Percentiles rank a stretch among this genome's conserved stretches.
Evolutionary conservation across 2,329 filamentous ascomycete genomes (phyloP).

Genomic region (Aspergillus sp.): DNA sequence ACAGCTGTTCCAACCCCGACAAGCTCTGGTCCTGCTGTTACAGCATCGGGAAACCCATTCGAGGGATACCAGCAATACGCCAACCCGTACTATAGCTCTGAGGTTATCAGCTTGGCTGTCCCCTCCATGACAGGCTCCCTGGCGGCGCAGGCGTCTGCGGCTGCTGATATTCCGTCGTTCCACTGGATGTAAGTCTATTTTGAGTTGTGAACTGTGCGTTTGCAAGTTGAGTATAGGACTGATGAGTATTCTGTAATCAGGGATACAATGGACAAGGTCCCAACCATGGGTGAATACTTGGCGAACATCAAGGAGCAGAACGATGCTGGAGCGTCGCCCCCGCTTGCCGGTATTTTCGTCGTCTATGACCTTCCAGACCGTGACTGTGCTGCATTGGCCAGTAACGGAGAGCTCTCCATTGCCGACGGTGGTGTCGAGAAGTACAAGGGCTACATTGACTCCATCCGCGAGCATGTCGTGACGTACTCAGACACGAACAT

Average conservation of each 20-base stretch:
- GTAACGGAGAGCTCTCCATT: conserved; percentile 62
- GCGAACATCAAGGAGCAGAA: conserved; percentile 50
- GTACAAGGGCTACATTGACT: conserved; percentile 57
- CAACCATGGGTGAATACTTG: conserved; percentile 49
- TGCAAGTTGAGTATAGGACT: not conserved
- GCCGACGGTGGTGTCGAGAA: conserved; percentile 52
- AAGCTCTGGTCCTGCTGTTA: conserved; percentile 18
- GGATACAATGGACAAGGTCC: conserved; percentile 52
- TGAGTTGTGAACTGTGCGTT: not conserved
- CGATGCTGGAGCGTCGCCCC: conserved; percentile 48
- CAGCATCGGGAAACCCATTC: conserved; percentile 52
- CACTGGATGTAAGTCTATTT: conserved; percentile 49
- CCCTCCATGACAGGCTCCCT: conserved; percentile 60
- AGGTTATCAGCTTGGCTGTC: conserved; percentile 57
- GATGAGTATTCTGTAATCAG: conserved; percentile 16
- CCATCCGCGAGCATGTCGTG: conserved; percentile 54
- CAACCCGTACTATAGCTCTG: conserved; percentile 55
- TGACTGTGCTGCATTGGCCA: conserved; percentile 63
- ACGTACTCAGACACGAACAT: conserved; percentile 54
- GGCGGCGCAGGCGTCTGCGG: conserved; percentile 51
- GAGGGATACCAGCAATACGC: conserved; percentile 51
- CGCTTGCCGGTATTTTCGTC: conserved; percentile 54
- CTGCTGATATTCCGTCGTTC: conserved; percentile 53
- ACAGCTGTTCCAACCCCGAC: conserved; percentile 18
- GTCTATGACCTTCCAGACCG: conserved; percentile 65